phyloP scores from a whole-genome alignment of 768 basidiomycete genomes.

The Tephrocybe sp. region DNA sequence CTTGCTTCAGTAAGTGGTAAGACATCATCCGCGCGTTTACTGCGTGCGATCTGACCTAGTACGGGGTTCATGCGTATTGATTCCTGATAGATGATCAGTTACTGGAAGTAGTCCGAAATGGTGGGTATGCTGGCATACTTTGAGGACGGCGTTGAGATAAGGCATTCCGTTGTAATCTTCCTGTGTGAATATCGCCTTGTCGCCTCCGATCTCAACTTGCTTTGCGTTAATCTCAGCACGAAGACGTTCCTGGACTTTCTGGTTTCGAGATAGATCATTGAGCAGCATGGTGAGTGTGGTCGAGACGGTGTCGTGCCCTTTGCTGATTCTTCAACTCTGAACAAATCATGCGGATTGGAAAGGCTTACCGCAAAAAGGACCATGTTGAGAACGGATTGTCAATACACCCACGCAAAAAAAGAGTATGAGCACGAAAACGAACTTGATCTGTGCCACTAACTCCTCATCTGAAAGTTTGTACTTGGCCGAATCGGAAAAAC shows the following conservation, averaged over 20 bases:
- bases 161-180: slow-evolving; percentile 6
- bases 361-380: slow-evolving; percentile 2
- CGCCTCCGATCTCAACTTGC: slow-evolving; percentile 6
- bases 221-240: slow-evolving; percentile 7
- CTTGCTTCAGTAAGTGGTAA: slow-evolving; percentile 1
- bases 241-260: slow-evolving; percentile 4
- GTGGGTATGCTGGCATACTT: neutral
- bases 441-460: slow-evolving; percentile 5
- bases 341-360: neutral
- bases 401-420: neutral
- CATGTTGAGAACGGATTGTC: neutral
- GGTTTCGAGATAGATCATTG: slow-evolving; percentile 1
- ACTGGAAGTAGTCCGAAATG: neutral
- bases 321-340: neutral
- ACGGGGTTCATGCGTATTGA: slow-evolving; percentile 9
- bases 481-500: neutral
- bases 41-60: slow-evolving; percentile 3
- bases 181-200: slow-evolving; percentile 4
- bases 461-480: slow-evolving; percentile 5
- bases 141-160: slow-evolving; percentile 4
- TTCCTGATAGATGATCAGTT: neutral
- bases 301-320: slow-evolving; percentile 8
- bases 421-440: neutral
- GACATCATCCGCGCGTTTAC: slow-evolving; percentile 7
- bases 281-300: slow-evolving; percentile 3